Percentiles rank a stretch among this genome's conserved stretches.
Evolutionary conservation across 371 early-diverging fungal genomes (phyloP).

Genomic region (Coemansia sp.): DNA sequence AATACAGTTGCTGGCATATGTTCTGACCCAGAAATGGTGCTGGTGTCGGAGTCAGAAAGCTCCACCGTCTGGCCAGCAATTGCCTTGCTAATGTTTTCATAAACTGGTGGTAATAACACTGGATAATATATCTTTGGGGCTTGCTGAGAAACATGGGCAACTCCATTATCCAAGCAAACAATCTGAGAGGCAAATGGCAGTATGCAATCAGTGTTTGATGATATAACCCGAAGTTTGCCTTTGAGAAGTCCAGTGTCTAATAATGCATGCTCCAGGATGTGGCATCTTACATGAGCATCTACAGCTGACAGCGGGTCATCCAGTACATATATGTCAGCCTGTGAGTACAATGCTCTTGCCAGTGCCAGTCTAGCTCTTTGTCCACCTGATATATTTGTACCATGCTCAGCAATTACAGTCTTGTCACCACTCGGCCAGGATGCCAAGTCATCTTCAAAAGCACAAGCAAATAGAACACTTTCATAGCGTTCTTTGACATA

Average conservation of each 20-base stretch:
- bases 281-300: background rate
- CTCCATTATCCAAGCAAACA: background rate
- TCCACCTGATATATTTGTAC: background rate
- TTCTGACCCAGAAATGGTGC: background rate
- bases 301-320: background rate
- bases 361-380: background rate
- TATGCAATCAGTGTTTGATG: background rate
- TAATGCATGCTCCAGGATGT: background rate
- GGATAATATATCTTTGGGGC: background rate
- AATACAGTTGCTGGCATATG: too few relatives aligned
- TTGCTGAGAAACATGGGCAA: background rate
- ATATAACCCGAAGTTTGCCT: background rate
- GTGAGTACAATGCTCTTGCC: background rate
- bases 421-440: background rate
- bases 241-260: background rate
- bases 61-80: too few relatives aligned
- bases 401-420: background rate
- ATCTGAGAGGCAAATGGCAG: background rate
- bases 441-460: background rate
- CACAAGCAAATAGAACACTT: background rate
- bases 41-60: background rate
- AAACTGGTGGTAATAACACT: background rate
- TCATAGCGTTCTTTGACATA: background rate
- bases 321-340: background rate
- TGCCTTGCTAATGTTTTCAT: too few relatives aligned